Conservation (phyloP, 2,329 filamentous ascomycete genomes). For the Fusarium aywerte region DNA sequence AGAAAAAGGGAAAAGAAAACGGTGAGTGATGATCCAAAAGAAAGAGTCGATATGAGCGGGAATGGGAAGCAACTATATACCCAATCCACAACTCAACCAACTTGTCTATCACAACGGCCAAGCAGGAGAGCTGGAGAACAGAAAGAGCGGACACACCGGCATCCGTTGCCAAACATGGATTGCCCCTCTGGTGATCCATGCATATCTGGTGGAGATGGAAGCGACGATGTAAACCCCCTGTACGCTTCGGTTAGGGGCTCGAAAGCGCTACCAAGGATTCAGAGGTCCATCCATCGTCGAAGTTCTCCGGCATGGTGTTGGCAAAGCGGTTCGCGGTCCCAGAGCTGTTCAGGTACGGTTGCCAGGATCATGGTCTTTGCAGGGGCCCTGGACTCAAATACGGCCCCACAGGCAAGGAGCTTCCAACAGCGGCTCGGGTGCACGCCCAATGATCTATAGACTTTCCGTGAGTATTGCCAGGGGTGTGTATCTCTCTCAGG, state of each 20-base stretch:
- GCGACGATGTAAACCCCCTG: slow-evolving; percentile 35
- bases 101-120: not conserved
- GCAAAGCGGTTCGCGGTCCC: slow-evolving; percentile 32
- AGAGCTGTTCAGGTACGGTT: slow-evolving; percentile 39
- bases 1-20: slow-evolving; percentile 45
- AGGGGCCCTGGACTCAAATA: slow-evolving; percentile 23
- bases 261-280: slow-evolving; percentile 29
- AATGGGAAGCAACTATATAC: slow-evolving; percentile 47
- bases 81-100: slow-evolving; percentile 17
- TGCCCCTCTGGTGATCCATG: slow-evolving; percentile 29
- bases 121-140: slow-evolving; percentile 15
- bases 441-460: slow-evolving; percentile 32
- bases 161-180: slow-evolving; percentile 39
- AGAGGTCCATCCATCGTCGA: slow-evolving; percentile 36
- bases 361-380: slow-evolving; percentile 15
- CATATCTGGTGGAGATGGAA: slow-evolving; percentile 35
- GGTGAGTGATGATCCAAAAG: slow-evolving; percentile 42
- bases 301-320: slow-evolving; percentile 44
- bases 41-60: slow-evolving; percentile 36
- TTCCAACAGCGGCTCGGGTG: slow-evolving; percentile 30
- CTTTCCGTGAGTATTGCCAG: slow-evolving; percentile 8
- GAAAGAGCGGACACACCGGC: slow-evolving; percentile 38
- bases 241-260: slow-evolving; percentile 27
- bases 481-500: slow-evolving; percentile 37
- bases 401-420: slow-evolving; percentile 28